These are phyloP conservation scores for Lumnitzera racemosa DNA, from an alignment of 345 rosid species.

Conservation along the genomic window DNA sequence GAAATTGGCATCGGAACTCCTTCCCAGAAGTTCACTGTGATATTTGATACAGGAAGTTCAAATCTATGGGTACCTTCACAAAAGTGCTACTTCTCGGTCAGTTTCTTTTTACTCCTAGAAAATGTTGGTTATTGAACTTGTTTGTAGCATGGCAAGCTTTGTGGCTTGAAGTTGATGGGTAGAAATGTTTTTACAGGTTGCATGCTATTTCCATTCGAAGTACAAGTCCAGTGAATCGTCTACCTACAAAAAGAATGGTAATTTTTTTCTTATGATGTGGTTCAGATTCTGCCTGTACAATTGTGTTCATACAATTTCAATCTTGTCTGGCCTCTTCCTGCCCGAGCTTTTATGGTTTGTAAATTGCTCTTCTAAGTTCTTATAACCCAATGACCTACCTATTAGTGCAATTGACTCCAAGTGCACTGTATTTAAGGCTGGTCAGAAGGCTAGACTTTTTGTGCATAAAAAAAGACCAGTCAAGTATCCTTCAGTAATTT, in stretches of 20 bases:
- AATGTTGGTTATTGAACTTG: background rate
- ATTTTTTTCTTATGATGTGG: background rate
- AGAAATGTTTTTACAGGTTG: constrained; percentile 37
- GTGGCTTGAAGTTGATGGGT: background rate
- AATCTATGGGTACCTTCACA: constrained; percentile 94
- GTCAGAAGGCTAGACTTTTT: too few relatives aligned
- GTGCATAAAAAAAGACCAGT: too few relatives aligned
- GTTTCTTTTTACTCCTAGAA: constrained; percentile 9
- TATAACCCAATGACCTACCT: too few relatives aligned
- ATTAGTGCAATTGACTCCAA: too few relatives aligned
- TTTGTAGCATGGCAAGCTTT: background rate
- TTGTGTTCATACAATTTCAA: too few relatives aligned
- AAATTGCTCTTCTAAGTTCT: too few relatives aligned
- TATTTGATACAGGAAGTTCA: constrained; percentile 93
- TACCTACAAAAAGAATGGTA: constrained; percentile 74
- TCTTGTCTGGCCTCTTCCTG: too few relatives aligned
- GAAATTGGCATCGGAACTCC: constrained; percentile 84
- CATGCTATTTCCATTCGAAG: constrained; percentile 83
- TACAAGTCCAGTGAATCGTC: constrained; percentile 66
- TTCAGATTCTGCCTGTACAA: too few relatives aligned
- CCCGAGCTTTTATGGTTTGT: too few relatives aligned
- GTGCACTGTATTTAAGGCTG: too few relatives aligned
- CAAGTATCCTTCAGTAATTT: too few relatives aligned
- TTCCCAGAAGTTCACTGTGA: constrained; percentile 75
- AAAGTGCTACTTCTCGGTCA: constrained; percentile 76